These are phyloP conservation scores for Bryoerythrophyllum caledonicum DNA, from an alignment of 225 moss, liverwort and hornwort species.

Conservation along the genomic window DNA sequence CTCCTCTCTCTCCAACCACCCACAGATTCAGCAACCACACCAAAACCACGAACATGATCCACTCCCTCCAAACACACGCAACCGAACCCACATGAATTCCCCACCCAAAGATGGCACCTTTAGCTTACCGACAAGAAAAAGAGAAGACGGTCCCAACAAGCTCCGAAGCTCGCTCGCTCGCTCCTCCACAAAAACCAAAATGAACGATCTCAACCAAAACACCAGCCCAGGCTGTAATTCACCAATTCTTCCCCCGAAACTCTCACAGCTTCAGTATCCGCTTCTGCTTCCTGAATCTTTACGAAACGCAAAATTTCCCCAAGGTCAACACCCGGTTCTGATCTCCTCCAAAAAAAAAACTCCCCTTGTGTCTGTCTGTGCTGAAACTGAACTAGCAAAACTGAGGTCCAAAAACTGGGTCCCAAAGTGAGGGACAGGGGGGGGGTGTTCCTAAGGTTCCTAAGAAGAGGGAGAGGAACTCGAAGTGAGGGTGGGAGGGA, in stretches of 20 bases:
- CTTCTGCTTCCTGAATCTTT: background rate
- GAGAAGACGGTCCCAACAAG: background rate
- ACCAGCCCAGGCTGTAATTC: background rate
- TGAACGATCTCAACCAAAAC: background rate
- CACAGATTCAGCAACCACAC: background rate
- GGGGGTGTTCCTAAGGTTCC: background rate
- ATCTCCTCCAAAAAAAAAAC: background rate
- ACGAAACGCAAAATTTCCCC: background rate
- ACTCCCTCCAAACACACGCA: background rate
- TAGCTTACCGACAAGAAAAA: constrained; percentile 19
- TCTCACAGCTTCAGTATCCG: background rate
- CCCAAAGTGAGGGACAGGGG: too few species aligned
- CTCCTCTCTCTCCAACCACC: background rate
- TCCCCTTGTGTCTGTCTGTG: background rate
- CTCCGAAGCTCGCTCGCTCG: background rate
- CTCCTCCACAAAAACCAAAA: background rate
- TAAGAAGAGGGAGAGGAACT: background rate
- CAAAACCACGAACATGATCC: background rate
- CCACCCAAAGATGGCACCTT: background rate
- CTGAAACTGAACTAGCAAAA: background rate
- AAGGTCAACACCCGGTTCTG: background rate
- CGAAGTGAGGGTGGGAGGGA: background rate
- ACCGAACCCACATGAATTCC: background rate
- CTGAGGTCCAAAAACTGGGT: background rate
- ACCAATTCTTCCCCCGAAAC: background rate